phyloP scores from a whole-genome alignment of 139 green algal species.

The Micromonas pusilla region DNA sequence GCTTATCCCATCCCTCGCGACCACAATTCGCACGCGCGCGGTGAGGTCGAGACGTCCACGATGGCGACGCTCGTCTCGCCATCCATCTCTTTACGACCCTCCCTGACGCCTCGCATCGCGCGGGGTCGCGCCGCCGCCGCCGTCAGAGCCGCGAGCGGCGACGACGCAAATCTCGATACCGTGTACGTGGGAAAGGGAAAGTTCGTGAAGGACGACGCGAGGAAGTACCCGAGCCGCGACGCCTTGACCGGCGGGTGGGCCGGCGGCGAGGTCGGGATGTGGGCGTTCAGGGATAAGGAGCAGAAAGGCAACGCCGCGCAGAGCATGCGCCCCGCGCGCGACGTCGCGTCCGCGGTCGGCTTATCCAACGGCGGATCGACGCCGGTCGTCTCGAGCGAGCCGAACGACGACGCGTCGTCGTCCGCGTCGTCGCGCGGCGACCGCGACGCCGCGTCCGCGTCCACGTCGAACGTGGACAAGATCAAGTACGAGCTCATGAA shows the following conservation, averaged over 20 bases:
- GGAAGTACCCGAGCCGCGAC: not conserved
- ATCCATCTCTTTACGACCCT: too few species aligned
- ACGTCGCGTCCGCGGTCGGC: not conserved
- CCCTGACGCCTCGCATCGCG: too few species aligned
- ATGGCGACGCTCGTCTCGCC: too few species aligned
- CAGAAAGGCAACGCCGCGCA: not conserved
- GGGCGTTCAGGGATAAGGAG: not conserved
- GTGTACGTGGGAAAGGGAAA: not conserved
- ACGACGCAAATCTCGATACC: not conserved
- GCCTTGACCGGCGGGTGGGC: not conserved
- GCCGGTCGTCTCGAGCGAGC: not conserved
- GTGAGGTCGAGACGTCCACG: too few species aligned
- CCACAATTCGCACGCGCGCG: too few species aligned
- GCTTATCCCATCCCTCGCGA: too few species aligned
- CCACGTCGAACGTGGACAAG: not conserved
- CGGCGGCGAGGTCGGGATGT: not conserved
- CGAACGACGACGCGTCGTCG: not conserved
- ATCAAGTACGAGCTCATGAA: not conserved
- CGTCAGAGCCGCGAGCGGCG: too few species aligned
- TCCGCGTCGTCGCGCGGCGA: too few species aligned
- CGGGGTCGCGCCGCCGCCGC: too few species aligned
- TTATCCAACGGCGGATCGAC: too few species aligned
- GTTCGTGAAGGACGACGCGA: not conserved
- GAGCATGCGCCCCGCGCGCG: not conserved
- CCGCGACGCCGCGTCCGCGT: not conserved